Base-by-base conservation (phyloP, 495 filamentous ascomycete species). In the Lentithecium fluviatile region DNA sequence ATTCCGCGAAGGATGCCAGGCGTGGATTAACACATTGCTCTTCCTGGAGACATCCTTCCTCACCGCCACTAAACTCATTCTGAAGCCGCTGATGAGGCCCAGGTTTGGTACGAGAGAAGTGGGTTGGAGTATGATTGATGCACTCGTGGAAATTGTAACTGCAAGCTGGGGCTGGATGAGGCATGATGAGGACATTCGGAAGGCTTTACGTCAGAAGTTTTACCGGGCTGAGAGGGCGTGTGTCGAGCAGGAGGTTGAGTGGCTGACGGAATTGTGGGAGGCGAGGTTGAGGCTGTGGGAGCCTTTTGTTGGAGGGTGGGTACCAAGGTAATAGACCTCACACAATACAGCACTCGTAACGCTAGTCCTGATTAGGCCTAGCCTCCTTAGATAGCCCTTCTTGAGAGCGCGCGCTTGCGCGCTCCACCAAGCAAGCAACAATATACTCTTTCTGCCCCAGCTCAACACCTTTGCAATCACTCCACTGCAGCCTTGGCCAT, bases 131-230 rank as follows among this genome's bases (percentile, higher is more conserved):
- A 53, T 53, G 11, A 17, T 53, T 2, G 50, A 53, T 8, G 50
- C 37, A 3, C 25, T 61, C 7, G 50, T 48, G 13, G 13, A 54
- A 3, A 29, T 53, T 25, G 54, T 61, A 40, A 49, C 38, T 1
- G 37, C 23, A 13, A 53, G 54, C 47, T 54, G 49, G 58, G 58
- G 49, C 0, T 61, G 58, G 58, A 61, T 54, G 58, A 23, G 26
- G 26, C 47, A 59, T 29, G 46, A 58, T 40, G 42, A 34, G 17
- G 43, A 50, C 10, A n/a, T 58, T 8, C 6, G 15, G 43, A n/a
- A 8, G 5, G 4, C 36, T 42, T 42, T 58, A 17, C 11, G 20
- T 17, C 7, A 10, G 12, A 43, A n/a, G 51, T 20, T 3, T 4
- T 43, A 13, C 5, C 4, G 15, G 13, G 15, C 19, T 15, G 6